Evolutionary conservation across 2,329 filamentous ascomycete species (phyloP).

Genomic region (Neonectria punicea): DNA sequence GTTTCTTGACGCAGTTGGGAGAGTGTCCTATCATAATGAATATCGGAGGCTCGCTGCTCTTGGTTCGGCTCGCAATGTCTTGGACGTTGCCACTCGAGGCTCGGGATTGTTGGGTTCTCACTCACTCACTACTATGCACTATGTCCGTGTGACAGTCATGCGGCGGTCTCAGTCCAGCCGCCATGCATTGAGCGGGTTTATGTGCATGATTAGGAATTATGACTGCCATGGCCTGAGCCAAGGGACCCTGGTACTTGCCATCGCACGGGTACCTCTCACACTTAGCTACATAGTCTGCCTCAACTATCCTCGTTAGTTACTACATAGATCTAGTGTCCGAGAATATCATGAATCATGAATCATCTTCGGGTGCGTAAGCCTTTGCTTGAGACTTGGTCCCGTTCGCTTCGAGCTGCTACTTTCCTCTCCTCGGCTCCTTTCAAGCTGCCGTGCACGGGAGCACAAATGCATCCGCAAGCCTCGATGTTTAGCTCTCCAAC

Average conservation of each 20-base stretch:
- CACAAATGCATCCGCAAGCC: conserved; percentile 1
- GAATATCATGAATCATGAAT: not conserved
- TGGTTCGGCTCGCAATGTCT: conserved; percentile 23
- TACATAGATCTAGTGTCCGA: not conserved
- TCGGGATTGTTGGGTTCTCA: conserved; percentile 11
- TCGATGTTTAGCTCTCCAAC: not conserved
- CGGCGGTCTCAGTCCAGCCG: not conserved
- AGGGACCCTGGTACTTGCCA: conserved; percentile 10
- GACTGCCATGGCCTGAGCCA: conserved; percentile 1
- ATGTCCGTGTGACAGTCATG: conserved; percentile 8
- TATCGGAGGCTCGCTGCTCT: conserved; percentile 31
- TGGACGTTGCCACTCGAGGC: conserved; percentile 9
- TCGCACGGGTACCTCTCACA: not conserved
- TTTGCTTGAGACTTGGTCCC: not conserved
- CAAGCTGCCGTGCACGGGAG: not conserved
- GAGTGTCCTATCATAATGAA: conserved; percentile 17
- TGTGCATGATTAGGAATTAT: conserved; percentile 13
- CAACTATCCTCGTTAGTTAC: not conserved
- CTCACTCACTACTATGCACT: not conserved
- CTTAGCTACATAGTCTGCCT: not conserved
- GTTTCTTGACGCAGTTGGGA: conserved; percentile 29
- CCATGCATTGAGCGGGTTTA: conserved; percentile 13
- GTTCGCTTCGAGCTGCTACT: conserved; percentile 14
- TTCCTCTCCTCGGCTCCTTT: not conserved
- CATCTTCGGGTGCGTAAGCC: not conserved